Evolutionary conservation across 768 basidiomycete genomes (phyloP), one percentile per base, ranked within the genome.

Genomic region (Ephemerocybe angulata): DNA sequence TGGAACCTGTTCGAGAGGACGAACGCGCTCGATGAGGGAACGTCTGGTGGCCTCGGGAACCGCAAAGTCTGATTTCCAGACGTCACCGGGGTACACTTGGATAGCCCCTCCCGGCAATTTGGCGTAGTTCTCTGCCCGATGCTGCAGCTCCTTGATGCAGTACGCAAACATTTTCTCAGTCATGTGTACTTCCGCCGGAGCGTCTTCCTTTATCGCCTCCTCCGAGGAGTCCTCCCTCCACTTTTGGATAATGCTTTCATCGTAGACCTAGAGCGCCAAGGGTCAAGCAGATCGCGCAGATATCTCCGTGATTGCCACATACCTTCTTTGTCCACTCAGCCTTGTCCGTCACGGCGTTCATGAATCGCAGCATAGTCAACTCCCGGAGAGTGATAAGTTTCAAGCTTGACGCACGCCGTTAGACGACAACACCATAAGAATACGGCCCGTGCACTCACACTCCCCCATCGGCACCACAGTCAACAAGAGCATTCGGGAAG

Each of bases 261-360:
- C 63, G 27, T 55, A 54, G 8, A 65, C 53, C 59, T 63, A 19
- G 22, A 25, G 25, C 19, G n/a, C 19, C 37, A 11, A 49, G 0
- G 13, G 19, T 12, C n/a, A 31, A 21, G 28, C 27, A 10, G 24
- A 17, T 22, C 10, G 38, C 21, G 7, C 38, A n/a, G 15, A 29
- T 46, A 15, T n/a, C 17, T 4, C 21, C 5, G n/a, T 13, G 12
- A 28, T 13, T 10, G 22, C 10, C 22, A 22, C 27, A 4, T 57
- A 67, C 72, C 59, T 74, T 72, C 29, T 50, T 49, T 38, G 68
- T 47, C 73, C 72, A 73, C 7, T 68, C 63, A 0, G 60, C 50
- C 57, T 74, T 71, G 43, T 74, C 71, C 0, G 72, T 72, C 11
- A 70, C 51, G 21, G 42, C 52, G 55, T 74, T 71, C 70, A 74